phyloP scores from a whole-genome alignment of 306 rosid genomes.

The Begonia peltatifolia region DNA sequence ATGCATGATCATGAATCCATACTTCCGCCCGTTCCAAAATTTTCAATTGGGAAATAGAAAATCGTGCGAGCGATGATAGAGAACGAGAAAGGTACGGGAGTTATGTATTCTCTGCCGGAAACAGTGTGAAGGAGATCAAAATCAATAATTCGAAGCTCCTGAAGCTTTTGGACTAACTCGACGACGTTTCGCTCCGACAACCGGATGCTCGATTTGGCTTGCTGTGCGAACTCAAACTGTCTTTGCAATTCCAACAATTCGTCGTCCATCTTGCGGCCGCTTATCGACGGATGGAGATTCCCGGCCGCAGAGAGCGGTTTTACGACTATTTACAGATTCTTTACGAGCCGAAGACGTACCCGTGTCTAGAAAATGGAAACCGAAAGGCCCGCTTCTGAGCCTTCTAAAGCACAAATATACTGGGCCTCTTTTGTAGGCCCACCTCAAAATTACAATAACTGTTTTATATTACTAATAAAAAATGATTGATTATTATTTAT shows the following conservation, averaged over 20 bases:
- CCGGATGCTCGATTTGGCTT: conserved; percentile 82
- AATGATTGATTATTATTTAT: too few relatives aligned
- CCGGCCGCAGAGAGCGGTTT: too few relatives aligned
- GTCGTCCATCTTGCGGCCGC: conserved; percentile 45
- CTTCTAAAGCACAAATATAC: too few relatives aligned
- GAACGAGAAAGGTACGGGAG: conserved; percentile 44
- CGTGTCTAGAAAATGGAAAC: too few relatives aligned
- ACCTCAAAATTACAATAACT: too few relatives aligned
- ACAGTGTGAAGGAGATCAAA: conserved; percentile 90
- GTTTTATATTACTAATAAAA: too few relatives aligned
- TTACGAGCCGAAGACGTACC: too few relatives aligned
- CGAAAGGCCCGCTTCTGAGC: too few relatives aligned
- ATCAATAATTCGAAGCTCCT: conserved; percentile 82
- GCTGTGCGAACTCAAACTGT: conserved; percentile 92
- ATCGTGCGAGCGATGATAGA: background rate
- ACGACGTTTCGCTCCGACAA: conserved; percentile 95
- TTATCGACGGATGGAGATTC: background rate
- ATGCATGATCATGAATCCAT: too few relatives aligned
- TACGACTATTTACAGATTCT: too few relatives aligned
- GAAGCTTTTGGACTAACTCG: conserved; percentile 88
- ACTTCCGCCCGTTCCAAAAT: too few relatives aligned
- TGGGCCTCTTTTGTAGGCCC: too few relatives aligned
- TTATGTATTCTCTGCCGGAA: conserved; percentile 95
- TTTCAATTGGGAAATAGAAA: background rate
- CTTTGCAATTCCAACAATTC: conserved; percentile 88